Conservation (phyloP, 2,329 filamentous ascomycete species). For the Calycina marina region DNA sequence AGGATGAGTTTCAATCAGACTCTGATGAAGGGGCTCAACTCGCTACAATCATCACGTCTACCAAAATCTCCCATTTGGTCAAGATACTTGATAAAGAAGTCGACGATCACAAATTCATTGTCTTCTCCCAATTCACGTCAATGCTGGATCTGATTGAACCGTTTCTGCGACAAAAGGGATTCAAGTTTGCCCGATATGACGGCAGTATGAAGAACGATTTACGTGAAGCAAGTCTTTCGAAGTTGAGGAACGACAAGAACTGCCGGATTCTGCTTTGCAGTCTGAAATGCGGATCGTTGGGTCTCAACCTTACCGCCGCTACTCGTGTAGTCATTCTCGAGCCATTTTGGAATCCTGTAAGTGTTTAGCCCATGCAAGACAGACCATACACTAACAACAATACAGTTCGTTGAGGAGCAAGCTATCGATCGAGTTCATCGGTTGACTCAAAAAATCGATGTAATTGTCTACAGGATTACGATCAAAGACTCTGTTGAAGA, state of each 20-base stretch:
- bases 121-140: slow-evolving; percentile 95
- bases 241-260: slow-evolving; percentile 56
- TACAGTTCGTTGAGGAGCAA: slow-evolving; percentile 92
- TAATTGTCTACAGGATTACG: slow-evolving; percentile 89
- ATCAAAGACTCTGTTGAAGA: slow-evolving; percentile 80
- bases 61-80: slow-evolving; percentile 81
- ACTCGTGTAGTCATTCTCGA: slow-evolving; percentile 89
- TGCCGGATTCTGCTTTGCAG: slow-evolving; percentile 83
- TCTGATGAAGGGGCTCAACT: slow-evolving; percentile 29
- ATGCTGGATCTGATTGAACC: slow-evolving; percentile 96
- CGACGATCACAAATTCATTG: slow-evolving; percentile 83
- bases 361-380: slow-evolving; percentile 4
- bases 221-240: slow-evolving; percentile 72
- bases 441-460: slow-evolving; percentile 91
- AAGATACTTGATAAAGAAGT: slow-evolving; percentile 68
- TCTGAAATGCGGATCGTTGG: slow-evolving; percentile 83
- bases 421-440: slow-evolving; percentile 96
- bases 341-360: slow-evolving; percentile 85
- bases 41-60: slow-evolving; percentile 51
- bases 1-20: slow-evolving; percentile 21
- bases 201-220: slow-evolving; percentile 88
- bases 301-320: slow-evolving; percentile 87
- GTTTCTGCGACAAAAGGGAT: slow-evolving; percentile 60
- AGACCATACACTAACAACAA: not conserved
- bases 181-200: slow-evolving; percentile 81